Evolutionary conservation across 2,329 filamentous ascomycete genomes (phyloP), one percentile per base, ranked within the genome.

Genomic region (Saccharata proteae): DNA sequence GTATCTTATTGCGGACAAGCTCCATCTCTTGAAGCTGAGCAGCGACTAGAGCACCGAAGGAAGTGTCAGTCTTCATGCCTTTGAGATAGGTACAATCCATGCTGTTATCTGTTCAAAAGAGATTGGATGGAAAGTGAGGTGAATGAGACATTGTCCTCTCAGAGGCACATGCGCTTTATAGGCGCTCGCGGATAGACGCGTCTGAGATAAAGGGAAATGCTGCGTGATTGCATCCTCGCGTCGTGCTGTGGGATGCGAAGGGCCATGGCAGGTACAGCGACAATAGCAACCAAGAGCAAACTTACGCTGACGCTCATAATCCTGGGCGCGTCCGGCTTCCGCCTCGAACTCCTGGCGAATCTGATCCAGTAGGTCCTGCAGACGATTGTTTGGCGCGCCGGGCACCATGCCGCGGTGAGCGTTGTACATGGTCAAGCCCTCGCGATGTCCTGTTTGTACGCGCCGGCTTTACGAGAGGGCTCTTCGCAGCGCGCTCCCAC

Each of bases 11-110:
- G 40, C 86, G 72, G 29, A 98, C 84, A 49, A 93, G 72, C 54
- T 93, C 83, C 71, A 96, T 90, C 61, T 98, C 90, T 49, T 88
- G 79, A 42, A 94, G 79, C 56, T 98, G 90, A 29, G 77, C 74
- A 36, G 82, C 77, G 52, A 96, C 90, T 94, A 56, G 43, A 46
- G 35, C 34, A 37, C 37, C 3, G 16, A 18, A 15, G 21, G 34
- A 21, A 16, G 33, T 23, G 28, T 29, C 25, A 29, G 15, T 22
- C 18, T 19, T 22, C 21, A n/a, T 16, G 13, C 17, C 13, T 24
- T 26, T n/a, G n/a, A n/a, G n/a, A n/a, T n/a, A n/a, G n/a, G n/a
- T n/a, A n/a, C n/a, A n/a, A n/a, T n/a, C n/a, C n/a, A n/a, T n/a
- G n/a, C n/a, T n/a, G n/a, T n/a, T n/a, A n/a, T n/a, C n/a, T n/a